phyloP scores from a whole-genome alignment of 2,329 filamentous ascomycete species.

The Phyllachora maydis region DNA sequence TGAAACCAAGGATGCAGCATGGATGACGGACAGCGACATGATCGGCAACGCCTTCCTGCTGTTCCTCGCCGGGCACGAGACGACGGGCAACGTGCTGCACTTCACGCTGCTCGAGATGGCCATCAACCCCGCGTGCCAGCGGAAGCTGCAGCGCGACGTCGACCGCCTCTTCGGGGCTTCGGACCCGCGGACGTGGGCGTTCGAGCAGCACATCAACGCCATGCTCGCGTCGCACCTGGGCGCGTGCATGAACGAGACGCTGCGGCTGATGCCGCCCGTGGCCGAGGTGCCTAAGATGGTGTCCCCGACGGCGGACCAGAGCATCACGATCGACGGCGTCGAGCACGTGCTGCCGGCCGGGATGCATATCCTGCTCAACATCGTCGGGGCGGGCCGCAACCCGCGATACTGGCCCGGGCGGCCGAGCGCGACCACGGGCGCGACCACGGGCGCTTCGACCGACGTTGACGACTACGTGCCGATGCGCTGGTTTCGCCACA shows the following conservation, averaged over 20 bases:
- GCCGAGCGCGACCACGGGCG: conserved; percentile 19
- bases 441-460: no score
- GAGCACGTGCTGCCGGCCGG: conserved; percentile 35
- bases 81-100: conserved; percentile 55
- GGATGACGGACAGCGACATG: conserved; percentile 41
- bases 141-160: conserved; percentile 45
- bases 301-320: conserved; percentile 24
- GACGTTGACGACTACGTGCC: conserved; percentile 52
- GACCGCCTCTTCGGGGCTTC: conserved; percentile 39
- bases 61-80: conserved; percentile 61
- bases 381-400: conserved; percentile 40
- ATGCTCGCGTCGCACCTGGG: conserved; percentile 51
- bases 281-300: conserved; percentile 51
- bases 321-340: conserved; percentile 35
- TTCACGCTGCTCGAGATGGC: conserved; percentile 51
- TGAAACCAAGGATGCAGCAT: conserved; percentile 4
- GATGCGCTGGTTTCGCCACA: conserved; percentile 44
- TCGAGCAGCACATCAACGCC: conserved; percentile 42
- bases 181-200: conserved; percentile 45
- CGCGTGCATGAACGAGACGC: conserved; percentile 58
- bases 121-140: conserved; percentile 40
- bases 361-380: conserved; percentile 32
- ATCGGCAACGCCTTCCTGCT: conserved; percentile 52
- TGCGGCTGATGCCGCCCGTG: conserved; percentile 53
- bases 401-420: conserved; percentile 50